Conservation (phyloP, 176 grass and related monocot genomes). For the Aegilops speltoides region DNA sequence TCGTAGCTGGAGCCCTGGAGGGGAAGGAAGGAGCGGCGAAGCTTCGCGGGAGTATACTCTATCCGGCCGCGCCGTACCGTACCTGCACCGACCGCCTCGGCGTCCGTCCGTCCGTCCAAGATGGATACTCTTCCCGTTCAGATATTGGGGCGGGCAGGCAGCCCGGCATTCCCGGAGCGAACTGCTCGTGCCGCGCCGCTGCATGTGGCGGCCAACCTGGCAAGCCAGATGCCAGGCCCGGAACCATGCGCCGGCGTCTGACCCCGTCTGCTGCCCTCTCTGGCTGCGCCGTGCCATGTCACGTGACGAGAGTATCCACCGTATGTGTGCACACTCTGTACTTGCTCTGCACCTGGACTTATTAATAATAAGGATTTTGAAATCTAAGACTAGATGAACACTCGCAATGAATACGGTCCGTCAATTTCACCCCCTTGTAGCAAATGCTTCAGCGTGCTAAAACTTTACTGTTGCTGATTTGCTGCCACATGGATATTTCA, state of each 20-base stretch:
- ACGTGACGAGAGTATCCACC: conserved; percentile 4
- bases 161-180: conserved; percentile 24
- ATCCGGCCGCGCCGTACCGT: conserved; percentile 11
- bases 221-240: conserved; percentile 30
- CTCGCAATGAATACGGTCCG: too few relatives aligned
- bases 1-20: not conserved
- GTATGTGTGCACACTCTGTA: not conserved
- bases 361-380: not conserved
- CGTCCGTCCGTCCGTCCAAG: not conserved
- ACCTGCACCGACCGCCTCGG: conserved; percentile 38
- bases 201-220: conserved; percentile 38
- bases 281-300: not conserved
- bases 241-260: not conserved
- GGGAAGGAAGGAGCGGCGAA: conserved; percentile 2
- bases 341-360: not conserved
- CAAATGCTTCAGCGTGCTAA: not conserved
- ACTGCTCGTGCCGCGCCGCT: not conserved
- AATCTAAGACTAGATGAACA: too few relatives aligned
- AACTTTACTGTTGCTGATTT: too few relatives aligned
- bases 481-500: not conserved
- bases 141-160: not conserved
- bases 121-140: not conserved
- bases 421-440: too few relatives aligned
- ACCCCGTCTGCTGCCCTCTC: conserved; percentile 4
- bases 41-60: conserved; percentile 2